These are phyloP conservation scores for Penicillium sp. DNA, from an alignment of 2,329 filamentous ascomycete genomes.

Conservation along the genomic window DNA sequence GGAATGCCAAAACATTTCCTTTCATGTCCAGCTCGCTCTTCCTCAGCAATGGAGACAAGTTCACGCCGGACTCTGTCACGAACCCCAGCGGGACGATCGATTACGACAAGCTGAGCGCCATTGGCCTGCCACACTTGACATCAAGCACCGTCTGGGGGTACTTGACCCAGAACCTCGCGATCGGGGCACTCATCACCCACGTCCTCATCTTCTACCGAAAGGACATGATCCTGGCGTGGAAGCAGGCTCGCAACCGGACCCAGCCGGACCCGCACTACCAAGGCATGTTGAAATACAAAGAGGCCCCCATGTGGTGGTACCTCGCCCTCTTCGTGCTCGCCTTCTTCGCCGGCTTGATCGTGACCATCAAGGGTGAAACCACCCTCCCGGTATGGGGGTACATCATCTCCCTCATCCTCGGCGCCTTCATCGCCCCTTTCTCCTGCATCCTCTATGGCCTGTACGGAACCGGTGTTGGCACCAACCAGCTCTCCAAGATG, in stretches of 20 bases:
- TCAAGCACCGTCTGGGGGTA: constrained; percentile 32
- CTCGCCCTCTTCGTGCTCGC: constrained; percentile 46
- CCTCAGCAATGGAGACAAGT: constrained; percentile 30
- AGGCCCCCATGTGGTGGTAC: constrained; percentile 54
- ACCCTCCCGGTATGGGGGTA: constrained; percentile 57
- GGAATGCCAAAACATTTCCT: constrained; percentile 28
- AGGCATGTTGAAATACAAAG: constrained; percentile 33
- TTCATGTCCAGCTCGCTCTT: constrained; percentile 42
- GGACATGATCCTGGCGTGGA: constrained; percentile 29
- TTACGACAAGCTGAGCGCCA: constrained; percentile 28
- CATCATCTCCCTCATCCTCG: constrained; percentile 50
- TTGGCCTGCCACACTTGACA: constrained; percentile 34
- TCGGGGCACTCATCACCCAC: constrained; percentile 33
- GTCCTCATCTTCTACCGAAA: constrained; percentile 32
- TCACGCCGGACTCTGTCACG: constrained; percentile 28
- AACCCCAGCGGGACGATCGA: constrained; percentile 32
- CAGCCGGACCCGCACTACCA: constrained; percentile 31
- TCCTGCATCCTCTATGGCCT: constrained; percentile 27
- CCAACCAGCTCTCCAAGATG: constrained; percentile 35
- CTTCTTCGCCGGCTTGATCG: constrained; percentile 54
- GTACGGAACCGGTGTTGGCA: constrained; percentile 27
- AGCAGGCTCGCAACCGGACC: constrained; percentile 24
- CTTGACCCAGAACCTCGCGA: constrained; percentile 24
- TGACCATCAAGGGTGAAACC: constrained; percentile 53
- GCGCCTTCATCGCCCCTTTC: constrained; percentile 56